These are phyloP conservation scores for Tolypocladium ophioglossoides DNA, from an alignment of 2,329 filamentous ascomycete species.

Conservation along the genomic window DNA sequence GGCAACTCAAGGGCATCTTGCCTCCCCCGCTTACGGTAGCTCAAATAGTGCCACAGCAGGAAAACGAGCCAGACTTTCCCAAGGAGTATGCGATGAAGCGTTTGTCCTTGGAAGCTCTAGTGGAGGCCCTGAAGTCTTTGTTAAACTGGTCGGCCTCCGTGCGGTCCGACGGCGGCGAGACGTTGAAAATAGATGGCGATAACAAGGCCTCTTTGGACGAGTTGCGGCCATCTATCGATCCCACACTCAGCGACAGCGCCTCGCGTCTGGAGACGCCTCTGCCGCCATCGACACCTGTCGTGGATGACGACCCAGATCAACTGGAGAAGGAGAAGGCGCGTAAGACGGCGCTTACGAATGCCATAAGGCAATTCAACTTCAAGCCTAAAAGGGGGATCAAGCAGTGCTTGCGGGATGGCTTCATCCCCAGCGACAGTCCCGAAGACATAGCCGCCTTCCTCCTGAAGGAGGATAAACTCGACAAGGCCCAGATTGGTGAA, in stretches of 20 bases:
- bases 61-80: constrained; percentile 61
- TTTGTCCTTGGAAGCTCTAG: constrained; percentile 75
- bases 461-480: constrained; percentile 67
- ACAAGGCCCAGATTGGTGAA: constrained; percentile 89
- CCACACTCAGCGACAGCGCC: constrained; percentile 45
- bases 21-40: constrained; percentile 79
- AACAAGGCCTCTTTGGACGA: constrained; percentile 34
- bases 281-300: constrained; percentile 54
- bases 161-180: constrained; percentile 41
- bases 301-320: constrained; percentile 85
- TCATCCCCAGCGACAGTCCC: constrained; percentile 70
- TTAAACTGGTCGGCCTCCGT: constrained; percentile 76
- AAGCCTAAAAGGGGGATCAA: constrained; percentile 95
- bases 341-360: constrained; percentile 86
- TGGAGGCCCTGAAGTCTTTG: constrained; percentile 79
- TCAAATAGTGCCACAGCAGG: constrained; percentile 52
- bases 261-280: constrained; percentile 50
- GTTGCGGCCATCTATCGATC: constrained; percentile 57
- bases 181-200: constrained; percentile 20
- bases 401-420: constrained; percentile 69
- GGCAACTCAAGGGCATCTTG: constrained; percentile 76
- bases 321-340: constrained; percentile 90
- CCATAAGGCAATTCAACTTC: constrained; percentile 89
- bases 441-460: constrained; percentile 80
- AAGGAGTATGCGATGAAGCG: constrained; percentile 89